Base-by-base conservation (phyloP, 192 early-diverging fungal species). In the Endogone sp. region DNA sequence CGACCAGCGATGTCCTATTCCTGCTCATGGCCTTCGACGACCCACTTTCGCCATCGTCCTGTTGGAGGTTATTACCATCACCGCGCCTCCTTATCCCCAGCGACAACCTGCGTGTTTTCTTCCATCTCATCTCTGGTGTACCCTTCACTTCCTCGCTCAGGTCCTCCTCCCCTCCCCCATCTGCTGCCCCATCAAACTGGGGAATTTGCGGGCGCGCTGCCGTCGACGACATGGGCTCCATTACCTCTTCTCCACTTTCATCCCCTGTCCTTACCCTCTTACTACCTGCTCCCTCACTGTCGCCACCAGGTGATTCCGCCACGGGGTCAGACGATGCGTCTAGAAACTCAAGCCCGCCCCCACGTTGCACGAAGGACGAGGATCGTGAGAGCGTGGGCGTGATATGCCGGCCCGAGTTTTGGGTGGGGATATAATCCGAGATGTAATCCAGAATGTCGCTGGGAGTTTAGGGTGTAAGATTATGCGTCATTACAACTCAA, bases 31-130 rank as follows among this genome's bases (percentile, higher is more conserved):
- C n/a, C n/a, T n/a, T n/a, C 37, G 37, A 49, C 37, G 1, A 16
- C 9, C 16, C 37, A 16, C 37, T 16, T 49, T 6, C 37, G 9
- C 9, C 16, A 6, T 49, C 37, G 16, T 16, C 0, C 9, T 49
- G 9, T 16, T 49, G 9, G 37, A 6, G 6, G 6, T 49, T 49
- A 6, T 49, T 49, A 11, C 16, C 37, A 49, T 13, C 72, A 28
- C 1, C 68, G 65, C 20, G 64, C 56, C 3, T 70, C 44, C 28
- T 27, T 20, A 0, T 73, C 71, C 16, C 71, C 76, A n/a, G 70
- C 75, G 3, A 70, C 71, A 58, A 67, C 71, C 23, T 77, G 63
- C 54, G 70, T 69, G 3, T 71, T 69, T 16, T 16, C 65, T 72
- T 10, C 60, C 60, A 2, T 70, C 58, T 3, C 6, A 77, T 31